Conservation (phyloP, 768 basidiomycete genomes). For the Mrakia gelida region DNA sequence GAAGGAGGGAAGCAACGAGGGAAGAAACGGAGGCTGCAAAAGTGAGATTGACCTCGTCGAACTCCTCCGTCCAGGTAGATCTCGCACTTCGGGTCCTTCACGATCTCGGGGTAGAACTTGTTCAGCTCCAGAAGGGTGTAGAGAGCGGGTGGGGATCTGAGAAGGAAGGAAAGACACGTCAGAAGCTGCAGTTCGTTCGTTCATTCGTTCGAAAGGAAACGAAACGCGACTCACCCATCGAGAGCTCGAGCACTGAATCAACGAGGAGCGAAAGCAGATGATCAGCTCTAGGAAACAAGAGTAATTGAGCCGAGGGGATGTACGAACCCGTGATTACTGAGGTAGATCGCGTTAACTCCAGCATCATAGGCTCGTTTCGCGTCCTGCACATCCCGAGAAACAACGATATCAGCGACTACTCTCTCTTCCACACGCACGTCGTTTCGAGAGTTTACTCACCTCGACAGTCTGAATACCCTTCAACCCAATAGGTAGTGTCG, state of each 20-base stretch:
- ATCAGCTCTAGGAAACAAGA: background rate
- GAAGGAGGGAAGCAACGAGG: background rate
- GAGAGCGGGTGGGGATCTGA: conserved; percentile 43
- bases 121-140: conserved; percentile 67
- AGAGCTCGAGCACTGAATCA: conserved; percentile 53
- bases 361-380: conserved; percentile 76
- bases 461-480: conserved; percentile 53
- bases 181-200: background rate
- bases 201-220: background rate
- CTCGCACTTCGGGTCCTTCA: conserved; percentile 60
- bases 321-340: conserved; percentile 69
- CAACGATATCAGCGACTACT: background rate
- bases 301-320: background rate
- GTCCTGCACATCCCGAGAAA: conserved; percentile 51
- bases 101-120: conserved; percentile 67
- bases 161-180: conserved; percentile 32
- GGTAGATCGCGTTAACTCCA: conserved; percentile 78
- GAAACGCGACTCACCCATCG: conserved; percentile 43
- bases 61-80: conserved; percentile 68
- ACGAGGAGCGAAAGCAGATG: background rate
- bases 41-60: conserved; percentile 49
- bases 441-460: conserved; percentile 37
- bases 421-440: background rate
- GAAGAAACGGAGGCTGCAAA: background rate
- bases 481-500: conserved; percentile 49